A percentile compares a stretch with the other conserved stretches of the same genome.
These are phyloP conservation scores for Dioscorea cayenensis DNA, from an alignment of 116 monocot species.

Conservation along the genomic window DNA sequence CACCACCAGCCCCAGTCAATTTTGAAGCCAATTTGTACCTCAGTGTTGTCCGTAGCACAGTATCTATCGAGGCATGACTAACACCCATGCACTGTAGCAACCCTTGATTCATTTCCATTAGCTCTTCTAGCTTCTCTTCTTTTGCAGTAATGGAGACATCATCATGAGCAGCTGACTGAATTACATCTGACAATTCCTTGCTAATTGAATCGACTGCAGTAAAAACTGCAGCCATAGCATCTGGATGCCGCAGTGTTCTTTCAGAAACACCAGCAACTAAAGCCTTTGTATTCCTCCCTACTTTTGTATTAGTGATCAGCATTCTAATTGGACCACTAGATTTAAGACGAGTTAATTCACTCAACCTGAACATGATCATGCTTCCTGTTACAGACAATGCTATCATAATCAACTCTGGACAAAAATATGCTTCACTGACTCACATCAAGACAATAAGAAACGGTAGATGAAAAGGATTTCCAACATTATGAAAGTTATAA, in stretches of 20 bases:
- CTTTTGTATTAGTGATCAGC: slow-evolving; percentile 94
- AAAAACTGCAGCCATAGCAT: slow-evolving; percentile 76
- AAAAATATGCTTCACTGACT: neutral
- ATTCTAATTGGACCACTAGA: slow-evolving; percentile 56
- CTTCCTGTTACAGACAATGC: slow-evolving; percentile 33
- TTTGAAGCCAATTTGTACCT: slow-evolving; percentile 81
- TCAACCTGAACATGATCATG: slow-evolving; percentile 71
- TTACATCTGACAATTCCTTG: slow-evolving; percentile 55
- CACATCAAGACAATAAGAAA: neutral
- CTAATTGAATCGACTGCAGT: slow-evolving; percentile 72
- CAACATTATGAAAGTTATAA: no score
- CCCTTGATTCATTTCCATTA: slow-evolving; percentile 96
- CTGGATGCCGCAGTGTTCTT: slow-evolving; percentile 60
- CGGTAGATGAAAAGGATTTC: neutral
- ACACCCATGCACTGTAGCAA: slow-evolving; percentile 90
- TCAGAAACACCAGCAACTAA: slow-evolving; percentile 75
- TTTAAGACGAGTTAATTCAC: slow-evolving; percentile 49
- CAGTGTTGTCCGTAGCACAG: slow-evolving; percentile 61
- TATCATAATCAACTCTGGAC: neutral
- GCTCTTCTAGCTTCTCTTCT: slow-evolving; percentile 67
- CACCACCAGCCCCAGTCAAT: slow-evolving; percentile 95
- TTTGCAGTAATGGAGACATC: slow-evolving; percentile 49
- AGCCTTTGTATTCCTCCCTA: slow-evolving; percentile 83
- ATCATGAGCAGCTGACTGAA: slow-evolving; percentile 49
- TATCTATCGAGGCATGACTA: slow-evolving; percentile 82